Conservation (phyloP, 768 basidiomycete species). For the Rossbeevera mucosa region DNA sequence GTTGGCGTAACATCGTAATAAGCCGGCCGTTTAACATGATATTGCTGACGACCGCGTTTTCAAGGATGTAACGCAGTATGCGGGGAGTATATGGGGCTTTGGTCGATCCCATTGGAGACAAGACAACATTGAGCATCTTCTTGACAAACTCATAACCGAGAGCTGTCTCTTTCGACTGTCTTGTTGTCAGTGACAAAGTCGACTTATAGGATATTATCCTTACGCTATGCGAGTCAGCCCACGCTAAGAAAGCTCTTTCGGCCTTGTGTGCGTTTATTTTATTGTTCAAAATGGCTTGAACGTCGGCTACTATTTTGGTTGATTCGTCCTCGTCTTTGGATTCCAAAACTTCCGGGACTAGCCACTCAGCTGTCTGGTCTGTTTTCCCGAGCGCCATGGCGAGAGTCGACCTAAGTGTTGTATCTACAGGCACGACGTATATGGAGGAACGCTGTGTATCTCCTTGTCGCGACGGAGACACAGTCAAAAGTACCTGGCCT, state of each 20-base stretch:
- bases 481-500: conserved; percentile 50
- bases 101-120: conserved; percentile 38
- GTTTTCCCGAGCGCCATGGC: conserved; percentile 58
- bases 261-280: conserved; percentile 47
- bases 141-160: conserved; percentile 54
- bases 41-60: conserved; percentile 50
- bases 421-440: conserved; percentile 53
- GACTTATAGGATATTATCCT: background rate
- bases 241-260: conserved; percentile 57
- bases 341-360: conserved; percentile 18
- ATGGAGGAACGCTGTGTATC: conserved; percentile 43
- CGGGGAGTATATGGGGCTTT: conserved; percentile 50
- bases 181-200: conserved; percentile 1
- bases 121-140: conserved; percentile 47
- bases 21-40: conserved; percentile 62
- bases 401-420: conserved; percentile 55
- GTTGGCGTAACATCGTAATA: conserved; percentile 46
- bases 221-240: conserved; percentile 42
- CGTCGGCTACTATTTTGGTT: conserved; percentile 33
- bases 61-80: conserved; percentile 54
- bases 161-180: conserved; percentile 14
- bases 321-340: conserved; percentile 17
- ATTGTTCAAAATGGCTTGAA: conserved; percentile 38
- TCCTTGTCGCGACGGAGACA: conserved; percentile 30
- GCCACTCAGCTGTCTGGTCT: conserved; percentile 43